These are phyloP conservation scores for Aspergillus felis DNA, from an alignment of 2,329 filamentous ascomycete genomes.

Conservation along the genomic window DNA sequence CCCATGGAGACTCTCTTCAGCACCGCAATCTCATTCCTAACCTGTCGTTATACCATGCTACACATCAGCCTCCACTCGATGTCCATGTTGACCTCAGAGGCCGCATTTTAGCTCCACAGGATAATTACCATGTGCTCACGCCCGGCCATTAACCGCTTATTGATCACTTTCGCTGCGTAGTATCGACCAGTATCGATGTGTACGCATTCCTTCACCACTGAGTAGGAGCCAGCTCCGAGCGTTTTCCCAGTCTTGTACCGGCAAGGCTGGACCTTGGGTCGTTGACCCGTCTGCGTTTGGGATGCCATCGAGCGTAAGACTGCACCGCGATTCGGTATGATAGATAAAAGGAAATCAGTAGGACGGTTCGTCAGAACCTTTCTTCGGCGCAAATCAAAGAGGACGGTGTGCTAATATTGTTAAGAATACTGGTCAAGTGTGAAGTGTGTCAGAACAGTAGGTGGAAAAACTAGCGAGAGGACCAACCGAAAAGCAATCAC, in stretches of 20 bases:
- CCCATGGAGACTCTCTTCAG: conserved; percentile 98
- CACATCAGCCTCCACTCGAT: not conserved
- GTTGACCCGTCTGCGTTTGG: conserved; percentile 27
- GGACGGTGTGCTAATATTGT: not conserved
- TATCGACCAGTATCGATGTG: conserved; percentile 97
- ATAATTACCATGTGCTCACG: conserved; percentile 86
- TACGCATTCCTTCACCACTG: conserved; percentile 97
- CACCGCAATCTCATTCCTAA: conserved; percentile 96
- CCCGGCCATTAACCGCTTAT: conserved; percentile 96
- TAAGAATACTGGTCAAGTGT: not conserved
- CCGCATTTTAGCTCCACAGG: not conserved
- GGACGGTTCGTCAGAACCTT: not conserved
- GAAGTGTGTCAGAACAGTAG: not conserved
- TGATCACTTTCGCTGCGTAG: conserved; percentile 99
- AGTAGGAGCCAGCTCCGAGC: conserved; percentile 92
- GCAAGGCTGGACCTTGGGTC: conserved; percentile 81
- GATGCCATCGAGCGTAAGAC: conserved; percentile 23
- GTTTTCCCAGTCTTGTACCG: conserved; percentile 99
- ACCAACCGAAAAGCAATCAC: not conserved
- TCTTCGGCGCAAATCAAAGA: not conserved
- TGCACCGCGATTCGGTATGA: not conserved
- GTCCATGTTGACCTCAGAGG: not conserved
- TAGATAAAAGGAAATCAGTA: not conserved
- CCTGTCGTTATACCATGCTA: conserved; percentile 48
- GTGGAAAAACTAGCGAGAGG: not conserved